Percentiles rank a stretch among this genome's conserved stretches.
Conservation (phyloP, 1,139 yeast genomes). For the Candida sp. region DNA sequence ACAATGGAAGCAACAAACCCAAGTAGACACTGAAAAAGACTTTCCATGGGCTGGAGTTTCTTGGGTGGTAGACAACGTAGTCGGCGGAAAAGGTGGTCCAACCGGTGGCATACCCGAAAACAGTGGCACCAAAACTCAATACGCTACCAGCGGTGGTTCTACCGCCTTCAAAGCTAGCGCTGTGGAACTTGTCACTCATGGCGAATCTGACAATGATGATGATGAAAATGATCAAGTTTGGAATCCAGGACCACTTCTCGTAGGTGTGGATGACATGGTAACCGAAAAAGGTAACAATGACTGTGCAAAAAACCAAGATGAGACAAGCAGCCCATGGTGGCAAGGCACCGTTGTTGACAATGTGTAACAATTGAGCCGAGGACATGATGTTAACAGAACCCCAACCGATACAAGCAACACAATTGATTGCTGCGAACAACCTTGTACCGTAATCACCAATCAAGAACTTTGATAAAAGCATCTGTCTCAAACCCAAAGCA, state of each 20-base stretch:
- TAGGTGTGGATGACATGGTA: slow-evolving; percentile 80
- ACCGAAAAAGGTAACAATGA: slow-evolving; percentile 84
- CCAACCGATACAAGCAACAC: slow-evolving; percentile 94
- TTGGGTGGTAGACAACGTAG: slow-evolving; percentile 85
- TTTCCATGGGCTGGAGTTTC: slow-evolving; percentile 57
- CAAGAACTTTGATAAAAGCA: slow-evolving; percentile 79
- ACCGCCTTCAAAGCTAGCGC: slow-evolving; percentile 54
- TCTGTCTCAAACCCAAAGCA: slow-evolving; percentile 85
- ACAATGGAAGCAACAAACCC: slow-evolving; percentile 71
- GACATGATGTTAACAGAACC: slow-evolving; percentile 93
- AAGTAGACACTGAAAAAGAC: slow-evolving; percentile 65
- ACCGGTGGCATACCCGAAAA: slow-evolving; percentile 92
- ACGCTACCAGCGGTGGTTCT: slow-evolving; percentile 73
- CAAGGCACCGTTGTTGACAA: slow-evolving; percentile 68
- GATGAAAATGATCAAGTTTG: slow-evolving; percentile 72
- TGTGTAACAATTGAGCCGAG: slow-evolving; percentile 82
- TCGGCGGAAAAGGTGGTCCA: slow-evolving; percentile 96
- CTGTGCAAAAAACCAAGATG: slow-evolving; percentile 69
- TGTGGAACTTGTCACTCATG: slow-evolving; percentile 62
- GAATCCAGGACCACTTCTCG: slow-evolving; percentile 91
- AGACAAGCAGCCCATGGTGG: slow-evolving; percentile 96
- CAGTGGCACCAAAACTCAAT: slow-evolving; percentile 82
- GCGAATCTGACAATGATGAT: slow-evolving; percentile 80
- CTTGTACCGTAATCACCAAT: slow-evolving; percentile 79
- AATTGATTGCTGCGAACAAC: slow-evolving; percentile 77